Evolutionary conservation across 176 grass and related monocot genomes (phyloP), one percentile per base, ranked within the genome.

Genomic region (Thinopyrum elongatum): DNA sequence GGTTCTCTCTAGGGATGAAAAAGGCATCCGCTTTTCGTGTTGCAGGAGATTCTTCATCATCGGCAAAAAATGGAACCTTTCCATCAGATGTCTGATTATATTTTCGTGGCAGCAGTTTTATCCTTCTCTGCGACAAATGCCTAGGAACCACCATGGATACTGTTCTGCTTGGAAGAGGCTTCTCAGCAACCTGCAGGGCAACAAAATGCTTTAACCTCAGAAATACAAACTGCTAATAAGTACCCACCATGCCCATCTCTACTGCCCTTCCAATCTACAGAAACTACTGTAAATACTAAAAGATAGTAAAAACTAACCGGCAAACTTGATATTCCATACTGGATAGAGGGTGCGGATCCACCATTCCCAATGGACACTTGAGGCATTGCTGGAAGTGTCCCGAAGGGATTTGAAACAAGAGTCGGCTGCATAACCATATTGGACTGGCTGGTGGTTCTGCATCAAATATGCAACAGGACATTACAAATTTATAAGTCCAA

Each of bases 251-350:
- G n/a, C 69, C 70, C 25, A 51, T 29, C 71, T 53, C 63, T 44
- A 81, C 33, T n/a, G 29, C 28, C 29, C 47, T 69, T 9, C 23
- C 13, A 34, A 51, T 62, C 28, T 69, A 76, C 15, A 80, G 58
- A 80, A 68, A 65, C 25, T 81, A 79, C 49, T 77, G 13, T 25
- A 80, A 75, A 83, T 34, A 38, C 10, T 25, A 21, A 55, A 49
- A 73, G n/a, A 71, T 67, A 63, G 17, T 16, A 88, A 62, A 31
- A 71, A 77, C 88, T 87, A 72, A 98, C 96, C 41, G 90, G 93
- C 88, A 98, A 89, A 83, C 93, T 98, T 66, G 96, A 98, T 86
- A 98, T 98, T 78, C 96, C 96, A 92, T 98, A 98, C 65, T 98
- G 96, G 90, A 95, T 87, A 31, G 91, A 94, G 87, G 93, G 91